phyloP scores from a whole-genome alignment of 1,284 basidiomycete genomes.

The Leccinum fuscescens region DNA sequence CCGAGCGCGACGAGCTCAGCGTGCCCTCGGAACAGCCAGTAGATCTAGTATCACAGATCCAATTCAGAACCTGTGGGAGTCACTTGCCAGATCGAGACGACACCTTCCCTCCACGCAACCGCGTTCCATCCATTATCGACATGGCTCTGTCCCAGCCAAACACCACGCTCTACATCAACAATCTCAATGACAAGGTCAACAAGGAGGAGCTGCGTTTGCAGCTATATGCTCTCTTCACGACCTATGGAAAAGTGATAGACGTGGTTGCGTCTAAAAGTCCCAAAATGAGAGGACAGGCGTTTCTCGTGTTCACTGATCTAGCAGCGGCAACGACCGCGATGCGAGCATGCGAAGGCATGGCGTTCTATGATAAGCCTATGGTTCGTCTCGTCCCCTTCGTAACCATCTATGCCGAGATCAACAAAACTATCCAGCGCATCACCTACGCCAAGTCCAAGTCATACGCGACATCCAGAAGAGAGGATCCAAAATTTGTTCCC shows the following conservation, averaged over 20 bases:
- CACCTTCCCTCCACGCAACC: neutral
- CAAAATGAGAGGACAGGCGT: constrained; percentile 94
- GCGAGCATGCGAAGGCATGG: constrained; percentile 86
- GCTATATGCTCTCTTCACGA: constrained; percentile 88
- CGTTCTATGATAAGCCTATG: constrained; percentile 90
- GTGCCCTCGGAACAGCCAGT: too few species aligned
- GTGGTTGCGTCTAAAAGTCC: constrained; percentile 88
- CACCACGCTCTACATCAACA: constrained; percentile 90
- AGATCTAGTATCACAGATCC: constrained; percentile 6
- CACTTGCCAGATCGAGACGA: constrained; percentile 21
- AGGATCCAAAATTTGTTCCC: constrained; percentile 73
- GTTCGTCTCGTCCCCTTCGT: constrained; percentile 47
- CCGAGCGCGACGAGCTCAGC: constrained; percentile 2
- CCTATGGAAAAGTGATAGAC: constrained; percentile 92
- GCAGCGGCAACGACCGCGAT: constrained; percentile 87
- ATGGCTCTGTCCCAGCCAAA: constrained; percentile 70
- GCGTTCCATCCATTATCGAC: constrained; percentile 2
- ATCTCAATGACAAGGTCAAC: constrained; percentile 92
- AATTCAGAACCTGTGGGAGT: constrained; percentile 37
- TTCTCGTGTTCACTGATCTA: constrained; percentile 92
- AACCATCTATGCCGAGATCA: constrained; percentile 10
- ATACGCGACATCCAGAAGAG: constrained; percentile 70
- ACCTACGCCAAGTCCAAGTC: constrained; percentile 85
- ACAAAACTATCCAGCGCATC: constrained; percentile 59
- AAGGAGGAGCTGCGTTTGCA: constrained; percentile 87